These are phyloP conservation scores for Vaccinium corymbosum DNA, from an alignment of 148 eudicot species.

Conservation along the genomic window DNA sequence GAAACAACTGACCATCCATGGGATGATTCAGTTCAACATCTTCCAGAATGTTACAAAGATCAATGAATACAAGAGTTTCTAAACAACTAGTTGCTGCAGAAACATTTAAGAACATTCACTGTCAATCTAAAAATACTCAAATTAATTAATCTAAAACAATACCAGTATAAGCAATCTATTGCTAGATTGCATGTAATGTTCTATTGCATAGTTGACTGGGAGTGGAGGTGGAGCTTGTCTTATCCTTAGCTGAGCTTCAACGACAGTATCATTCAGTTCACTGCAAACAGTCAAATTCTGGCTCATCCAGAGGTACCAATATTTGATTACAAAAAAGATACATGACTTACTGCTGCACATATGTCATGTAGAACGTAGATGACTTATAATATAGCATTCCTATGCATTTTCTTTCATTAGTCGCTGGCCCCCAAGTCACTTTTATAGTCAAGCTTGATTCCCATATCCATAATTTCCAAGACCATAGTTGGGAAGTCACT, in stretches of 20 bases:
- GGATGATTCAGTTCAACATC: constrained; percentile 1
- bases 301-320: not conserved
- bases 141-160: constrained; percentile 12
- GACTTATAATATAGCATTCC: not conserved
- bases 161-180: constrained; percentile 91
- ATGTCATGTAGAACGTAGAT: not conserved
- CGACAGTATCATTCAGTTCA: constrained; percentile 93
- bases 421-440: not conserved
- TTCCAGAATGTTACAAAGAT: not conserved
- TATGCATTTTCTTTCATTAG: not conserved
- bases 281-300: constrained; percentile 33
- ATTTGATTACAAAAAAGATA: not conserved
- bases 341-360: not conserved
- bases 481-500: not conserved
- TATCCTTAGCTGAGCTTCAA: constrained; percentile 87
- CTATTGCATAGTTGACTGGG: constrained; percentile 60
- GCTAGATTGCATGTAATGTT: constrained; percentile 55
- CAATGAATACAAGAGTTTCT: not conserved
- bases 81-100: not conserved
- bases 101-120: not conserved
- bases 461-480: not conserved
- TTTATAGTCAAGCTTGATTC: not conserved
- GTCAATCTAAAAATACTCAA: not conserved
- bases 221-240: constrained; percentile 76
- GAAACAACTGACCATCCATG: not conserved